phyloP scores from a whole-genome alignment of 2,329 filamentous ascomycete species.

The Xylariaceae sp. region DNA sequence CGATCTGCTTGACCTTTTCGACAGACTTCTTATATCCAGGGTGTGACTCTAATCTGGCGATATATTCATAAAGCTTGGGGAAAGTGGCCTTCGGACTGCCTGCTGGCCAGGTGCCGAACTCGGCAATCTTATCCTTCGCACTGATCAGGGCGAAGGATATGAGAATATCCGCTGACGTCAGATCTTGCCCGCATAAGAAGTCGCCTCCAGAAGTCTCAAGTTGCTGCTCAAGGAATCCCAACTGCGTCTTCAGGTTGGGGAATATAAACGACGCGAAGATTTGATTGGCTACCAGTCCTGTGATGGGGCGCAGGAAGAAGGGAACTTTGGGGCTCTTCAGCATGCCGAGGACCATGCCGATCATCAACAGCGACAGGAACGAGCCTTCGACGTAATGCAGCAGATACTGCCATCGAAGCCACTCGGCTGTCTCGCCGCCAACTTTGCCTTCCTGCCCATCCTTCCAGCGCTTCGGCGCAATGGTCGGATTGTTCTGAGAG shows the following conservation, averaged over 20 bases:
- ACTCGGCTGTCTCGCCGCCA: slow-evolving; percentile 58
- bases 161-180: slow-evolving; percentile 52
- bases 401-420: slow-evolving; percentile 60
- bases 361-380: slow-evolving; percentile 45
- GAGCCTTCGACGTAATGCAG: slow-evolving; percentile 85
- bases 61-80: slow-evolving; percentile 46
- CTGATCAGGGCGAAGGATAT: slow-evolving; percentile 51
- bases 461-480: slow-evolving; percentile 53
- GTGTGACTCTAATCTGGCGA: slow-evolving; percentile 41
- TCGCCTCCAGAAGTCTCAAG: slow-evolving; percentile 41
- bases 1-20: slow-evolving; percentile 47
- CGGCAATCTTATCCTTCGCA: slow-evolving; percentile 36
- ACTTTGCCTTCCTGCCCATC: slow-evolving; percentile 54
- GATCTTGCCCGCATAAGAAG: slow-evolving; percentile 47
- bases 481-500: slow-evolving; percentile 35
- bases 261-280: slow-evolving; percentile 39
- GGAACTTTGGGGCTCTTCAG: slow-evolving; percentile 45
- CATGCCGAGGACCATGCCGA: slow-evolving; percentile 20
- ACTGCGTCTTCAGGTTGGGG: slow-evolving; percentile 46
- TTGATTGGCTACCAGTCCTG: slow-evolving; percentile 41
- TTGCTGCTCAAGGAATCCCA: slow-evolving; percentile 47
- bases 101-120: slow-evolving; percentile 40
- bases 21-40: slow-evolving; percentile 46
- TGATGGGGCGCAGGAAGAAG: slow-evolving; percentile 52
- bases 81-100: slow-evolving; percentile 36